These are phyloP conservation scores for Trichoderma sp. DNA, from an alignment of 2,329 filamentous ascomycete genomes.

Conservation along the genomic window DNA sequence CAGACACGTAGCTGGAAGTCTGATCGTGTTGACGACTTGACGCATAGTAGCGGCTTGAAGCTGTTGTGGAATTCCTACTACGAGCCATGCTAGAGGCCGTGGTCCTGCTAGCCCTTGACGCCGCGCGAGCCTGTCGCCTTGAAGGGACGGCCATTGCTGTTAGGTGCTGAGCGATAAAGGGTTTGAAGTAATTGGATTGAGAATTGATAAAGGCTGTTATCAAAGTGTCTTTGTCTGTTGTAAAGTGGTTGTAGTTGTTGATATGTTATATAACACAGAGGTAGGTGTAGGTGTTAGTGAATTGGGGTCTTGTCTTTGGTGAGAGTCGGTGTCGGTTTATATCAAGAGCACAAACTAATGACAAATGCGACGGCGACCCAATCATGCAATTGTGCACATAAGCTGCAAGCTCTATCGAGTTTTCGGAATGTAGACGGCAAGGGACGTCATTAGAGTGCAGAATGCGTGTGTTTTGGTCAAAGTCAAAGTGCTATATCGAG, in stretches of 20 bases:
- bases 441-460: constrained; percentile 15
- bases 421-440: background rate
- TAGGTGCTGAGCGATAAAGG: background rate
- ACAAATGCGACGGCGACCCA: constrained; percentile 7
- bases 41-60: constrained; percentile 16
- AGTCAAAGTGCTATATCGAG: constrained; percentile 11
- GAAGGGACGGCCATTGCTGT: constrained; percentile 15
- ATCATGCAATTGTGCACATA: constrained; percentile 18
- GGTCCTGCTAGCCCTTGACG: constrained; percentile 6
- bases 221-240: background rate
- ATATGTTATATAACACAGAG: background rate
- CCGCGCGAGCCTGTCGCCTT: constrained; percentile 15
- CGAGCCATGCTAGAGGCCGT: constrained; percentile 19
- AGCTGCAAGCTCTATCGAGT: constrained; percentile 20
- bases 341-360: background rate
- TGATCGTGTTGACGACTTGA: constrained; percentile 18
- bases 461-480: constrained; percentile 4
- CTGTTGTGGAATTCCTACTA: constrained; percentile 15
- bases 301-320: background rate
- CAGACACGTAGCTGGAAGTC: constrained; percentile 17
- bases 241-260: background rate
- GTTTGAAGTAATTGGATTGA: background rate
- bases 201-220: background rate
- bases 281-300: background rate
- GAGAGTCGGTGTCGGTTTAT: constrained; percentile 19